Percentiles rank a stretch among this genome's conserved stretches.
These are phyloP conservation scores for Breviolum minutum DNA, from an alignment of 73 alveolate species.

Conservation along the genomic window DNA sequence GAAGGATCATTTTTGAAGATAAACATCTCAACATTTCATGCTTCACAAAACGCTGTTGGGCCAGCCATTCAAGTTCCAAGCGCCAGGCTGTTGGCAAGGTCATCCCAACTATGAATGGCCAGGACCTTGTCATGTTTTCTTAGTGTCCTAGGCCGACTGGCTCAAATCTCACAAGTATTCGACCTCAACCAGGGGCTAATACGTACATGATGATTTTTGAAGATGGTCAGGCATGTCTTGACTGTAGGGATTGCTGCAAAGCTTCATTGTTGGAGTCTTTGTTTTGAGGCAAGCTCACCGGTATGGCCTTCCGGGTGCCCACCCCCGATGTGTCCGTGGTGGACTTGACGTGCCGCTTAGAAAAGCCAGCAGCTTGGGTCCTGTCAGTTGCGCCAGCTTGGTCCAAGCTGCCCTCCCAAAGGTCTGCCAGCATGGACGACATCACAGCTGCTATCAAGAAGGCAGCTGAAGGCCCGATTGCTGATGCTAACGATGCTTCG, in stretches of 20 bases:
- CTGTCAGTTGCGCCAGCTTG: neutral
- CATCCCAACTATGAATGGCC: slow-evolving; percentile 98
- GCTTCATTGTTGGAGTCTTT: neutral
- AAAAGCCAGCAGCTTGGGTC: slow-evolving; percentile 97
- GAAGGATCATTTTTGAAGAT: slow-evolving; percentile 87
- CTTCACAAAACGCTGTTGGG: no score
- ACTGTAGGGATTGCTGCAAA: neutral
- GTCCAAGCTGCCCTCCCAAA: neutral
- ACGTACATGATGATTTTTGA: neutral
- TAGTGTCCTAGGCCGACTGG: no score
- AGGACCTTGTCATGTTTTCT: neutral
- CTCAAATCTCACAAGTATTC: no score
- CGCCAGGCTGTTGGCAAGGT: slow-evolving; percentile 99
- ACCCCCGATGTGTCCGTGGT: slow-evolving; percentile 99
- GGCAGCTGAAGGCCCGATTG: slow-evolving; percentile 96
- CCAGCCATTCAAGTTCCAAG: no score
- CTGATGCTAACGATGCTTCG: no score
- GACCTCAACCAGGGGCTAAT: neutral
- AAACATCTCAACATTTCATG: slow-evolving; percentile 95
- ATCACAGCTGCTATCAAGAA: slow-evolving; percentile 97
- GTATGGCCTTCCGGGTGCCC: slow-evolving; percentile 99
- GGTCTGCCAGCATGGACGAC: slow-evolving; percentile 96
- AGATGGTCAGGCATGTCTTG: neutral
- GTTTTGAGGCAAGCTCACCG: slow-evolving; percentile 98
- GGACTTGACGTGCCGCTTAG: slow-evolving; percentile 98